phyloP scores from a whole-genome alignment of 73 alveolate species.

The Paramecium bursaria region DNA sequence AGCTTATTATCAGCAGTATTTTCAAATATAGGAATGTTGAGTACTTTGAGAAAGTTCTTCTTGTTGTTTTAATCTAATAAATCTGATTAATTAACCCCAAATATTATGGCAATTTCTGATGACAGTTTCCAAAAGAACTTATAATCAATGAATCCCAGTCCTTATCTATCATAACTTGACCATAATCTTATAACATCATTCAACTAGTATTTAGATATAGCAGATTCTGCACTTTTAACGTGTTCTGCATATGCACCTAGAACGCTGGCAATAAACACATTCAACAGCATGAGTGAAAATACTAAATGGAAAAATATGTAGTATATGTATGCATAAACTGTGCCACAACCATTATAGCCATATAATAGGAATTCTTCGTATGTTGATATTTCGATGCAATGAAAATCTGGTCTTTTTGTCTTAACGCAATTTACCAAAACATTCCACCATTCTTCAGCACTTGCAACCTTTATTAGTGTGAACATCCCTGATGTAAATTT shows the following conservation, averaged over 20 bases:
- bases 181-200: slow-evolving; percentile 46
- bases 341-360: slow-evolving; percentile 68
- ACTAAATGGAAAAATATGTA: slow-evolving; percentile 17
- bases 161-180: slow-evolving; percentile 63
- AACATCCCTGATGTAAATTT: slow-evolving; percentile 59
- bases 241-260: slow-evolving; percentile 66
- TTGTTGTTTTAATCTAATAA: slow-evolving; percentile 32
- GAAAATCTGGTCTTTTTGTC: slow-evolving; percentile 27
- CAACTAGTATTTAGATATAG: slow-evolving; percentile 48
- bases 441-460: slow-evolving; percentile 63
- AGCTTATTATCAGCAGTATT: not conserved
- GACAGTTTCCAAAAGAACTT: slow-evolving; percentile 64
- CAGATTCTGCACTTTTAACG: slow-evolving; percentile 56
- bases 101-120: slow-evolving; percentile 41
- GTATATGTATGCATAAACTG: slow-evolving; percentile 33
- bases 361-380: slow-evolving; percentile 37
- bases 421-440: slow-evolving; percentile 27
- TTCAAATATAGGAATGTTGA: slow-evolving; percentile 62
- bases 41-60: slow-evolving; percentile 36
- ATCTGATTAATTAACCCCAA: slow-evolving; percentile 55
- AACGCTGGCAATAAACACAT: slow-evolving; percentile 58
- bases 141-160: slow-evolving; percentile 62
- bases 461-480: slow-evolving; percentile 60
- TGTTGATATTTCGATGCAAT: slow-evolving; percentile 27
- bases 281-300: slow-evolving; percentile 48